Base-by-base conservation (phyloP, 1,284 basidiomycete species). In the Cystobasidium slooffiae region DNA sequence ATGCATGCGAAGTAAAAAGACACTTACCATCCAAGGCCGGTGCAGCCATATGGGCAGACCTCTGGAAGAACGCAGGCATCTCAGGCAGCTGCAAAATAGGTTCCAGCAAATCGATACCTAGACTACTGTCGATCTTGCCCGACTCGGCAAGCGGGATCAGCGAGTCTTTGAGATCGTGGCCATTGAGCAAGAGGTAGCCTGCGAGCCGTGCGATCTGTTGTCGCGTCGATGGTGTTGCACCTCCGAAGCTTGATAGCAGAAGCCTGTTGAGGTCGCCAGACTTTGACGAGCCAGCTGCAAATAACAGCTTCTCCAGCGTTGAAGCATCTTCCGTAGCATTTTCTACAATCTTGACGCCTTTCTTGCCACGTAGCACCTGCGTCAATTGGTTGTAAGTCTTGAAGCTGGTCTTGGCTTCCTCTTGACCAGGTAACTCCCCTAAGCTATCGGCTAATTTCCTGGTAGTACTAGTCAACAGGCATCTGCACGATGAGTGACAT, bases 401-500 rank as follows among this genome's bases (percentile, higher is more conserved):
- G 20, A 59, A 59, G 56, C 56, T 41, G 10, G 39, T 18, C 39
- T 41, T 43, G 7, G 56, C 37, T 41, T 59, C 56, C 14, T 59
- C 43, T 41, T 59, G 56, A n/a, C 18, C 14, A 12, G 14, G 14
- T n/a, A 41, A 20, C 6, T 24, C 22, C 44, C 47, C 22, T 16
- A 51, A 24, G 37, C 47, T 43, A 8, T 10, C 22, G 9, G 39
- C 44, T 18, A 63, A 7, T 47, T 24, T 47, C 20, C 4, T 41
- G 39, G 37, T 43, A 12, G 53, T 20, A 22, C 51, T 66, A 8
- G 49, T 37, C 8, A 66, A n/a, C 9, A 58, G 44, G 41, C 70
- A 73, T 31, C 62, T 41, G 31, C 70, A 73, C 20, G 46, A 22
- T 18, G 49, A 12, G n/a, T 66, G 46, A 63, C 62, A 46, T 5